Percentiles rank a stretch among this genome's conserved stretches.
Conservation (phyloP, 306 rosid genomes). For the Lithocarpus polystachyus region DNA sequence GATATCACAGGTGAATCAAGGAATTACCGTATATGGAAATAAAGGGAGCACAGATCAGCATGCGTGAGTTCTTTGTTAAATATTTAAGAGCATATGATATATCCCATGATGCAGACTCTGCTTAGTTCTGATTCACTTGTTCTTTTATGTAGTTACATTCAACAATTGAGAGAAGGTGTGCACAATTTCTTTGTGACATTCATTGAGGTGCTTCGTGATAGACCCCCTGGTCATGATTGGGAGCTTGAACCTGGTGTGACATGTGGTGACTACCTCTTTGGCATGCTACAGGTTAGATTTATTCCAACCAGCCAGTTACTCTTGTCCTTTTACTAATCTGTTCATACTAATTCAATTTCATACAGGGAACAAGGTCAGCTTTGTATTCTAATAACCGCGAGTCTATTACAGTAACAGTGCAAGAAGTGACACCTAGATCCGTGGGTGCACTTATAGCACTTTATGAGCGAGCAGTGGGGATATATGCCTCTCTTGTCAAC, state of each 20-base stretch:
- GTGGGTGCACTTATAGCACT: slow-evolving; percentile 93
- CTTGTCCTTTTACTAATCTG: slow-evolving; percentile 13
- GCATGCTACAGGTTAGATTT: slow-evolving; percentile 89
- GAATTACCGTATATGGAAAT: slow-evolving; percentile 83
- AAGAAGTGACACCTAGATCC: slow-evolving; percentile 87
- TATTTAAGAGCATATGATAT: not conserved
- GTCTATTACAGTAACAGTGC: slow-evolving; percentile 84
- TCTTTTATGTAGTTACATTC: slow-evolving; percentile 69
- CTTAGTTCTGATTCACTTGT: slow-evolving; percentile 11
- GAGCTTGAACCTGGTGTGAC: slow-evolving; percentile 99
- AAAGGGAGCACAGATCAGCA: slow-evolving; percentile 98
- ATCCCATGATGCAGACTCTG: not conserved
- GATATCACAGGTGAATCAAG: slow-evolving; percentile 74
- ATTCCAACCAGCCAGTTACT: not conserved
- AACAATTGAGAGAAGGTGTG: slow-evolving; percentile 95
- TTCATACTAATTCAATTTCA: slow-evolving; percentile 12
- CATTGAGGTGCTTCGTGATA: slow-evolving; percentile 93
- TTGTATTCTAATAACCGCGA: slow-evolving; percentile 77
- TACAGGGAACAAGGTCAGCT: slow-evolving; percentile 95
- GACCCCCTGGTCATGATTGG: slow-evolving; percentile 99
- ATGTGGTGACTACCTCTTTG: slow-evolving; percentile 97
- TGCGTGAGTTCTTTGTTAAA: slow-evolving; percentile 61
- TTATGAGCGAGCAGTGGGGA: slow-evolving; percentile 96
- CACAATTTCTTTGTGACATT: slow-evolving; percentile 94
- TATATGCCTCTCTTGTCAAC: slow-evolving; percentile 81